Base-by-base conservation (phyloP, 148 eudicot genomes). In the Chenopodium album region DNA sequence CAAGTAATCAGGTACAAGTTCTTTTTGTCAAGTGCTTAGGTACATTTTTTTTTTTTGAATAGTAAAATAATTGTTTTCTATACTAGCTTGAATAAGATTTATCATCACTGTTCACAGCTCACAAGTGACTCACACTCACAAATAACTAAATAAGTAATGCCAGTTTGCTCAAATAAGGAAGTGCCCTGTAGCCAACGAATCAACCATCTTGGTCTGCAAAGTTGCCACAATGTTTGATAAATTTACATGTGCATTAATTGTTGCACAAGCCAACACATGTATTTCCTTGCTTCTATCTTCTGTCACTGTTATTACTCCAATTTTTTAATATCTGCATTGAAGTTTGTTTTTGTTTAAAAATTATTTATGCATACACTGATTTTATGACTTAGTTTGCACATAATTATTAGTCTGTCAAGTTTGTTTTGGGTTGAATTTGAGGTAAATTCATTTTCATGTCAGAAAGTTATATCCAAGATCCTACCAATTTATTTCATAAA, bases 231-330 rank as follows among this genome's bases (percentile, higher is more conserved):
- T 72, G 6, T 72, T 22, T 41, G 54, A 41, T 72, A 44, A 41
- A 20, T 44, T 20, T 41, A 72, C 31, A 72, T 72, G 75, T 72
- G 75, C 75, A 72, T 72, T 72, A 19, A 72, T 72, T 8, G 52
- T 41, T 44, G 75, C 75, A 72, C 75, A 41, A 72, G 54, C 75
- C 20, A 72, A 72, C 75, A 72, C 75, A 72, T 72, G 75, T 54
- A 20, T 72, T 9, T 72, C 54, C 7, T 72, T 72, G 54, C 75
- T 41, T 72, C 75, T n/a, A 72, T 44, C 75, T 29, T 41, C 75
- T 72, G 75, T 13, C 75, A 72, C 7, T 72, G 29, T 46, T 72
- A 22, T 4, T 9, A 17, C 29, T 72, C 29, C 56, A 1, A 4
- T 72, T 72, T n/a, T 72, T n/a, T 44, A 20, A 22, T 72, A 52